Evolutionary conservation across 345 rosid genomes (phyloP).

Genomic region (Gossypium sturtianum): DNA sequence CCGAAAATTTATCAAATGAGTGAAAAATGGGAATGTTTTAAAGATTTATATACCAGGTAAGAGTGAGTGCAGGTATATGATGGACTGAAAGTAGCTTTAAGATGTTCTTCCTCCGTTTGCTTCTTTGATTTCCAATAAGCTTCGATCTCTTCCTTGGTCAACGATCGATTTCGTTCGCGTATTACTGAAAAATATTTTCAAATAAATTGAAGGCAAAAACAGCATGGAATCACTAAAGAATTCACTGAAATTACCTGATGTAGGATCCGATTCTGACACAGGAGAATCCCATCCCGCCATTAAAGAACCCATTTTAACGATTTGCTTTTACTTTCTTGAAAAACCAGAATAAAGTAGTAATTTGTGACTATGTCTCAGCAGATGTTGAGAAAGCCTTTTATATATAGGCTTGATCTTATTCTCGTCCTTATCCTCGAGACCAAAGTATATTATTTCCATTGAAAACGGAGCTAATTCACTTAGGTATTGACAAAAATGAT

Average conservation of each 20-base stretch:
- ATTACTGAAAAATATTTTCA: conserved; percentile 34
- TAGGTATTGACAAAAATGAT: neutral
- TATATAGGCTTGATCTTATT: neutral
- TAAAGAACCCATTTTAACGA: conserved; percentile 72
- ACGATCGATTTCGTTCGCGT: conserved; percentile 51
- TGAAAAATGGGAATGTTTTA: neutral
- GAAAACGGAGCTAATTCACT: too few species aligned
- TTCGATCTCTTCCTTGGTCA: conserved; percentile 52
- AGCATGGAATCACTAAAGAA: neutral
- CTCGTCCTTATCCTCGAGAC: neutral
- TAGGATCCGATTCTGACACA: conserved; percentile 36
- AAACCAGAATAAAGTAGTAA: neutral
- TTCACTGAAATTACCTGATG: conserved; percentile 35
- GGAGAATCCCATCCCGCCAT: conserved; percentile 96
- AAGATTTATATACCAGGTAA: neutral
- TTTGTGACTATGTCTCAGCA: neutral
- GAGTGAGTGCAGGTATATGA: neutral
- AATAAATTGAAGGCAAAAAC: neutral
- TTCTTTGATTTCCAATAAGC: conserved; percentile 69
- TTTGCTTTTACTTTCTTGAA: neutral
- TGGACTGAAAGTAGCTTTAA: conserved; percentile 31
- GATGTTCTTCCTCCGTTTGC: conserved; percentile 54
- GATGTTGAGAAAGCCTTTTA: neutral
- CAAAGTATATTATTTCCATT: too few species aligned
- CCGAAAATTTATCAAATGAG: neutral